Conservation (phyloP, 139 green algal species). For the Haematococcus lacustris region DNA sequence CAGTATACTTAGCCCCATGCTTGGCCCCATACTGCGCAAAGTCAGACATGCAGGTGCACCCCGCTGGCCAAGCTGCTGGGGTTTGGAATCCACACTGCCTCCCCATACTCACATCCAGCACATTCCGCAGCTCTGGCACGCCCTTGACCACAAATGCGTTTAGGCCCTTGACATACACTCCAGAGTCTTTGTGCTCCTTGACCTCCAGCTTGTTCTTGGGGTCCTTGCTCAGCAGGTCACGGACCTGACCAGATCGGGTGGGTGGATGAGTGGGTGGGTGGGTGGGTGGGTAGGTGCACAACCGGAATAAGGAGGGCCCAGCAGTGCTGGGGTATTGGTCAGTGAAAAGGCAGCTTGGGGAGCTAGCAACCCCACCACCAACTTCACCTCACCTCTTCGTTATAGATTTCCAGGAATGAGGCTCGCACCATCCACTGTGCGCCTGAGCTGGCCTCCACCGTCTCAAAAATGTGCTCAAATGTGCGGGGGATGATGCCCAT, state of each 20-base stretch:
- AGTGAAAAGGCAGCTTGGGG: no score
- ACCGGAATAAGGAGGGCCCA: not conserved
- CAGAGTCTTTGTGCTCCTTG: conserved; percentile 60
- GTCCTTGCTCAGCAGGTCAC: conserved; percentile 54
- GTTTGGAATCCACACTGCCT: not conserved
- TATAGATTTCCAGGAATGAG: conserved; percentile 95
- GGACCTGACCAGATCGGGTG: no score
- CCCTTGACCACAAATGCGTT: conserved; percentile 86
- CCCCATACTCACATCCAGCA: conserved; percentile 51
- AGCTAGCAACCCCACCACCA: no score
- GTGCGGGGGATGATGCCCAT: conserved; percentile 84
- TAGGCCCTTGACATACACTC: conserved; percentile 80
- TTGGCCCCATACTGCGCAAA: not conserved
- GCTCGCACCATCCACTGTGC: conserved; percentile 79
- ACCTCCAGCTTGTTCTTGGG: conserved; percentile 56
- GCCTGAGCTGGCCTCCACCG: conserved; percentile 10
- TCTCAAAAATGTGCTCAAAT: conserved; percentile 79
- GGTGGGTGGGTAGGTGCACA: no score
- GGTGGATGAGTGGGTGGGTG: no score
- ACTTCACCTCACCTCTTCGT: no score
- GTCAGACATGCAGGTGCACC: not conserved
- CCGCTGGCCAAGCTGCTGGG: not conserved
- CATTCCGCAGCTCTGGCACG: conserved; percentile 54
- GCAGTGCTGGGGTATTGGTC: conserved; percentile 36
- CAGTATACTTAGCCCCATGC: not conserved